These are phyloP conservation scores for Cystobasidiaceae sp. DNA, from an alignment of 1,284 basidiomycete species.

Conservation along the genomic window DNA sequence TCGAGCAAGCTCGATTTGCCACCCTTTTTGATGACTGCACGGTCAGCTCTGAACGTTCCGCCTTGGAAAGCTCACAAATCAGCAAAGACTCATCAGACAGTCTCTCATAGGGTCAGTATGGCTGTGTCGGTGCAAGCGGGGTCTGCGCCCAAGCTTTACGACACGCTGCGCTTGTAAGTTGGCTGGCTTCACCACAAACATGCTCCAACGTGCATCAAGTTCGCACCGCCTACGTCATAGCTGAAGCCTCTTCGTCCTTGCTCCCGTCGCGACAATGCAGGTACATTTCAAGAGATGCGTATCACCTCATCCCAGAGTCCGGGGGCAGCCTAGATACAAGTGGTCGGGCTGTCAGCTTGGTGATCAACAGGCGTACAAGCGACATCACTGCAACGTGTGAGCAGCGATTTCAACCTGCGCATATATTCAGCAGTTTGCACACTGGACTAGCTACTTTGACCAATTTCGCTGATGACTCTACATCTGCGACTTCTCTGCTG, in stretches of 20 bases:
- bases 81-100: not conserved
- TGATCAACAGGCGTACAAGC: conserved; percentile 48
- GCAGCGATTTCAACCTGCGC: conserved; percentile 22
- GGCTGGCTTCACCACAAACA: not conserved
- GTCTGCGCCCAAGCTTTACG: conserved; percentile 9
- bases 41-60: too few species aligned
- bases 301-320: conserved; percentile 38
- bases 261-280: not conserved
- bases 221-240: too few species aligned
- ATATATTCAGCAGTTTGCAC: too few species aligned
- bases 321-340: conserved; percentile 13
- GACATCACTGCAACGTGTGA: conserved; percentile 48
- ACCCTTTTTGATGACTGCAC: too few species aligned
- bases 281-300: conserved; percentile 35
- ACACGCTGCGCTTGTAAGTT: conserved; percentile 22
- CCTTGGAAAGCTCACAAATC: too few species aligned
- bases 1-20: too few species aligned
- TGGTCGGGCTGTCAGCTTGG: conserved; percentile 46
- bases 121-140: not conserved
- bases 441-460: too few species aligned
- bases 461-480: too few species aligned
- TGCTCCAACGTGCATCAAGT: too few species aligned
- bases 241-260: too few species aligned
- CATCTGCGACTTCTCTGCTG: not conserved
- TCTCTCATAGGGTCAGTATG: not conserved